Evolutionary conservation across 1,139 yeast genomes (phyloP).

Genomic region (Pneumocystis oryctolagi): DNA sequence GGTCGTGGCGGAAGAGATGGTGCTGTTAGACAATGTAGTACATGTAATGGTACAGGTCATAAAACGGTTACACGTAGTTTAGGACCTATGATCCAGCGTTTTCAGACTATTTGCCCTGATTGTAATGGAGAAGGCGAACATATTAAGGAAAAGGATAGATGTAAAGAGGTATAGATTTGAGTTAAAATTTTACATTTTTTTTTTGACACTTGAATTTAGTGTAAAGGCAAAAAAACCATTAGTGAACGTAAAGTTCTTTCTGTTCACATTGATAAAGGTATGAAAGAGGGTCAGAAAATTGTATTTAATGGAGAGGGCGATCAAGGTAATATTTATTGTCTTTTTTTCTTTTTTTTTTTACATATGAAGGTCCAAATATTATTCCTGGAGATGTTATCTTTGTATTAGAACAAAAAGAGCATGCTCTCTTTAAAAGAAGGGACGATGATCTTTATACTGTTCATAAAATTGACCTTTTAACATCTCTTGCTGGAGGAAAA

Average conservation of each 20-base stretch:
- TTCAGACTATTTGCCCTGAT: conserved; percentile 76
- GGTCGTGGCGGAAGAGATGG: conserved; percentile 96
- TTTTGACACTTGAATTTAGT: conserved; percentile 21
- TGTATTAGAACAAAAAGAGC: conserved; percentile 77
- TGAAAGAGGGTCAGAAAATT: conserved; percentile 86
- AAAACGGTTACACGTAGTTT: conserved; percentile 90
- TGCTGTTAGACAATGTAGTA: conserved; percentile 69
- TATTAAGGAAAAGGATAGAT: conserved; percentile 74
- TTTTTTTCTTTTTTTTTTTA: not conserved
- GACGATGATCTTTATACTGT: conserved; percentile 79
- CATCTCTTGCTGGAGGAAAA: conserved; percentile 94
- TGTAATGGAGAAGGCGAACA: conserved; percentile 91
- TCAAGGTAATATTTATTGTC: conserved; percentile 29
- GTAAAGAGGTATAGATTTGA: conserved; percentile 31
- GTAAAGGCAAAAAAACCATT: conserved; percentile 79
- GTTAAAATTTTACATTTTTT: not conserved
- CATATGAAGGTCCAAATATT: conserved; percentile 52
- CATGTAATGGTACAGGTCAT: conserved; percentile 84
- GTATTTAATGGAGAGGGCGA: conserved; percentile 94
- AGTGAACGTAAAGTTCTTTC: conserved; percentile 85
- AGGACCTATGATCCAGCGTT: conserved; percentile 98
- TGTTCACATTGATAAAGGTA: conserved; percentile 93
- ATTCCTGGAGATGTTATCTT: conserved; percentile 95
- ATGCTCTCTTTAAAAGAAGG: conserved; percentile 66
- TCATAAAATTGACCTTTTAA: conserved; percentile 76